Evolutionary conservation across 2,329 filamentous ascomycete species (phyloP).

Genomic region (Hymenoscyphus salicellus): DNA sequence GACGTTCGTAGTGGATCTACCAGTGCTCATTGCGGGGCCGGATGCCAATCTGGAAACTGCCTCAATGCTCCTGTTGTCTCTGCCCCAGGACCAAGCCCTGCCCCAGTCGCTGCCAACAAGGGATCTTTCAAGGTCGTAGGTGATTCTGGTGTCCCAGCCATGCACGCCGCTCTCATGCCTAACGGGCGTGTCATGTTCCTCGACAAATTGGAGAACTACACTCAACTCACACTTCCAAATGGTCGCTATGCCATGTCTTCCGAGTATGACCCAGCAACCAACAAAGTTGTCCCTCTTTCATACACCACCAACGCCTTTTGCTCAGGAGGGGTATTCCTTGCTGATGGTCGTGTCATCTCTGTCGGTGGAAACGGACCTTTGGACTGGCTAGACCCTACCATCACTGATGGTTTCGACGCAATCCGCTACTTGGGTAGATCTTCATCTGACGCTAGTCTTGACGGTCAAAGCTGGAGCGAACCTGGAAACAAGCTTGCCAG

Average conservation of each 20-base stretch:
- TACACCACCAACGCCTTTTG: constrained; percentile 61
- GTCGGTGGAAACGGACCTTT: constrained; percentile 58
- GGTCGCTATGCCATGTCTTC: constrained; percentile 58
- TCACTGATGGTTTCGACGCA: constrained; percentile 56
- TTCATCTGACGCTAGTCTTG: constrained; percentile 42
- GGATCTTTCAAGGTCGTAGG: constrained; percentile 50
- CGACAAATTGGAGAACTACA: constrained; percentile 63
- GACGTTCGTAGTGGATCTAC: constrained; percentile 36
- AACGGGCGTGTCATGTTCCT: constrained; percentile 59
- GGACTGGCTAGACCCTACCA: constrained; percentile 53
- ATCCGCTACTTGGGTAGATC: constrained; percentile 54
- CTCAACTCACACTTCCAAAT: constrained; percentile 51
- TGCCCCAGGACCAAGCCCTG: constrained; percentile 37
- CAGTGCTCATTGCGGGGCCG: constrained; percentile 52
- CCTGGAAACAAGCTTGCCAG: constrained; percentile 53
- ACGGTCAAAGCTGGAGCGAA: constrained; percentile 53
- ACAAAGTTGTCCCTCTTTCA: constrained; percentile 45
- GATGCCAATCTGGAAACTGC: constrained; percentile 55
- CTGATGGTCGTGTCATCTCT: constrained; percentile 53
- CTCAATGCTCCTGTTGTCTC: constrained; percentile 39
- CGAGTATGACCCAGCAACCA: constrained; percentile 54
- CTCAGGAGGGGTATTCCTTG: constrained; percentile 56
- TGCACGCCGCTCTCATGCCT: constrained; percentile 59
- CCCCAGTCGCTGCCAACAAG: constrained; percentile 44
- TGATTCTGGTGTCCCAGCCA: constrained; percentile 58